phyloP scores from a whole-genome alignment of 2,329 filamentous ascomycete genomes.

The Parascedosporium putredinis region DNA sequence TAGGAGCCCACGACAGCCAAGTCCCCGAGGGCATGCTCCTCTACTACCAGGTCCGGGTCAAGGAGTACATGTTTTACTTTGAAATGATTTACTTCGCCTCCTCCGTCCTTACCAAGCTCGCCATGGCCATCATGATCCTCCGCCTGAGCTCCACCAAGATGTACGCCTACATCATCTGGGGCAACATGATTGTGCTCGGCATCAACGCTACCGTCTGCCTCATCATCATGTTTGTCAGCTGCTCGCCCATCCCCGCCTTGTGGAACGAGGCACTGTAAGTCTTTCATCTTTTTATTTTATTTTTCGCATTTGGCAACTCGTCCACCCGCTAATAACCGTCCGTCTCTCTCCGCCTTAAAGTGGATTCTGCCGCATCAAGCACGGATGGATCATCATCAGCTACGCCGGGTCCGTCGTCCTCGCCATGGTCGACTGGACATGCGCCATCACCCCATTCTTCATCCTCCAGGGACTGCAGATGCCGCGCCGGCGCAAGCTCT shows the following conservation, averaged over 20 bases:
- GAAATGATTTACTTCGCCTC: conserved; percentile 15
- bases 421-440: conserved; percentile 18
- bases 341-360: no score
- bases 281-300: no score
- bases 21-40: conserved; percentile 9
- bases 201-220: conserved; percentile 11
- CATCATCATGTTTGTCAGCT: conserved; percentile 14
- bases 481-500: conserved; percentile 14
- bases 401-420: conserved; percentile 15
- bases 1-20: conserved; percentile 11
- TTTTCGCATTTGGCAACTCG: no score
- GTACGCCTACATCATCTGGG: conserved; percentile 10
- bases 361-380: conserved; percentile 7
- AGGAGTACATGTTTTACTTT: conserved; percentile 12
- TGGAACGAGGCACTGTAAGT: conserved; percentile 15
- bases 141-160: conserved; percentile 11
- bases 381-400: conserved; percentile 12
- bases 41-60: conserved; percentile 8
- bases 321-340: no score
- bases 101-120: conserved; percentile 14
- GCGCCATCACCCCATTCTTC: conserved; percentile 20
- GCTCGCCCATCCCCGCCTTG: conserved; percentile 12
- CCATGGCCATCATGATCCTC: conserved; percentile 15
- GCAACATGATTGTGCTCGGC: conserved; percentile 12
- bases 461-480: conserved; percentile 18